Conservation (phyloP, 2,329 filamentous ascomycete species). For the Nectriaceae sp. region DNA sequence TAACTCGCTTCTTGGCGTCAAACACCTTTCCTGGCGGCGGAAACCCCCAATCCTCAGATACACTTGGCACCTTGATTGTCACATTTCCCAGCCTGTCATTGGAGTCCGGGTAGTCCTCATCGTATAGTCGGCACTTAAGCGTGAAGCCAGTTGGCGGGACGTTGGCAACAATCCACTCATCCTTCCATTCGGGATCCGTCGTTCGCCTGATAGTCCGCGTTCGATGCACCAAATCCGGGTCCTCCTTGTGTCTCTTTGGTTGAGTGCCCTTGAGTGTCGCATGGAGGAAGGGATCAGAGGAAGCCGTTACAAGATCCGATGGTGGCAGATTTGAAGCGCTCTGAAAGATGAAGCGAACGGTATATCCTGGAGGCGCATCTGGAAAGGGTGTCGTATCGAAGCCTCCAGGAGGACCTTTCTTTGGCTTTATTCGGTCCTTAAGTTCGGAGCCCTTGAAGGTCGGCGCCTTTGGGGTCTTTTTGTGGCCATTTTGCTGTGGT, state of each 20-base stretch:
- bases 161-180: slow-evolving; percentile 86
- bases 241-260: slow-evolving; percentile 81
- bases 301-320: slow-evolving; percentile 74
- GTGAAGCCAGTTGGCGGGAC: slow-evolving; percentile 78
- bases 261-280: slow-evolving; percentile 73
- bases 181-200: slow-evolving; percentile 78
- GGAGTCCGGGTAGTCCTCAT: slow-evolving; percentile 84
- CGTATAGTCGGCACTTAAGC: slow-evolving; percentile 84
- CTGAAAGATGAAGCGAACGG: slow-evolving; percentile 82
- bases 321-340: slow-evolving; percentile 78
- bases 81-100: slow-evolving; percentile 89
- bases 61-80: slow-evolving; percentile 62
- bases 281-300: slow-evolving; percentile 81
- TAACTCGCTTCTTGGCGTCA: slow-evolving; percentile 78
- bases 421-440: slow-evolving; percentile 28
- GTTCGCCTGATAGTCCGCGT: slow-evolving; percentile 74
- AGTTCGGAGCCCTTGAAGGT: slow-evolving; percentile 18
- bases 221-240: slow-evolving; percentile 72
- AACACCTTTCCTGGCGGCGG: slow-evolving; percentile 60
- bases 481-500: slow-evolving; percentile 11
- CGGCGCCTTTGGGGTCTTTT: slow-evolving; percentile 10
- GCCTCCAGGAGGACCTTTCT: slow-evolving; percentile 65
- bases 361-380: slow-evolving; percentile 74
- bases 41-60: slow-evolving; percentile 73
- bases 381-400: slow-evolving; percentile 81